Percentiles rank a stretch among this genome's conserved stretches.
These are phyloP conservation scores for Didymella exigua DNA, from an alignment of 2,329 filamentous ascomycete species.

Conservation along the genomic window DNA sequence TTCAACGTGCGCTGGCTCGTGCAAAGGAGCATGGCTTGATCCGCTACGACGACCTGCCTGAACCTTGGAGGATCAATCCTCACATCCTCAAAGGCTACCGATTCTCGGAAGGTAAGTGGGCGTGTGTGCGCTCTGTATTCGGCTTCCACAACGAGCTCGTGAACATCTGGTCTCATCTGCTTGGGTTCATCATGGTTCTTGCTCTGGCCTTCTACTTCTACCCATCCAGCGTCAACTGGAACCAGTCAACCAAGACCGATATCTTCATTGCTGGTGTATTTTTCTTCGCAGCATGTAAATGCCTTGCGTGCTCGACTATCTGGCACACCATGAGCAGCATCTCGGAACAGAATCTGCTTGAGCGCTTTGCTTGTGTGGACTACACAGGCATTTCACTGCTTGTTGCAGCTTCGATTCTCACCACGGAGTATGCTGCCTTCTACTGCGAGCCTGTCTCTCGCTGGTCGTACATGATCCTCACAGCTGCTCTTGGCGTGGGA, in stretches of 20 bases:
- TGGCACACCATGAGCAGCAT: constrained; percentile 99
- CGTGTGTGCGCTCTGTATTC: constrained; percentile 84
- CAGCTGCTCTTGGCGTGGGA: constrained; percentile 78
- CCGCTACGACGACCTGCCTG: constrained; percentile 84
- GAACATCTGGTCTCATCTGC: constrained; percentile 96
- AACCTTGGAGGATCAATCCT: constrained; percentile 93
- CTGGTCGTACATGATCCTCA: constrained; percentile 83
- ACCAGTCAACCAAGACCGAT: constrained; percentile 82
- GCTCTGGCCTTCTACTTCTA: constrained; percentile 96
- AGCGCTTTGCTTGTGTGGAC: constrained; percentile 95
- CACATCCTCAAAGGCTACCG: constrained; percentile 92
- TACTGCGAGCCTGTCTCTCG: constrained; percentile 93
- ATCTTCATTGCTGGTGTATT: constrained; percentile 91
- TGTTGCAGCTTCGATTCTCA: constrained; percentile 95
- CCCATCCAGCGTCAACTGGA: constrained; percentile 84
- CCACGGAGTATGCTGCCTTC: constrained; percentile 97
- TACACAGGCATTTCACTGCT: constrained; percentile 97
- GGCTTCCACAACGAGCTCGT: constrained; percentile 88
- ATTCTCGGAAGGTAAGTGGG: constrained; percentile 88
- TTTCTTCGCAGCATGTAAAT: constrained; percentile 95
- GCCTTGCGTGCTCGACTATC: constrained; percentile 89
- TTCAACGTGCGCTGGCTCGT: constrained; percentile 75
- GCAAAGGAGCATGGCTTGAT: constrained; percentile 84
- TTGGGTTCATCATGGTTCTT: constrained; percentile 87
- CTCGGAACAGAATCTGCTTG: constrained; percentile 84